Evolutionary conservation across 495 filamentous ascomycete species (phyloP).

Genomic region (Aspergillus leporis): DNA sequence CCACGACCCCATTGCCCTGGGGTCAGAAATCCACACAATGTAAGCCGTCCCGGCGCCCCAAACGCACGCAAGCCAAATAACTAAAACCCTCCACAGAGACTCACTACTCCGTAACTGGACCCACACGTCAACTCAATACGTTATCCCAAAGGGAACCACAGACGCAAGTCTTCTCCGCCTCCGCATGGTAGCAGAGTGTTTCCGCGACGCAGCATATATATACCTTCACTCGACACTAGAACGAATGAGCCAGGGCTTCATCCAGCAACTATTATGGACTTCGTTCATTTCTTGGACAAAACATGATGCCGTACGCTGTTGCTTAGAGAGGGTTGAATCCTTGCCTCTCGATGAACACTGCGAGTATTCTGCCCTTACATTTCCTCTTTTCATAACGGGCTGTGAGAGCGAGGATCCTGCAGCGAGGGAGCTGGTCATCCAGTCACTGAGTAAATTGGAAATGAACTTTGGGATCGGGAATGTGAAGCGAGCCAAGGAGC

Average conservation of each 20-base stretch:
- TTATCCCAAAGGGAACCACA: slow-evolving; percentile 36
- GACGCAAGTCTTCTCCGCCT: slow-evolving; percentile 35
- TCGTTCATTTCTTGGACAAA: slow-evolving; percentile 32
- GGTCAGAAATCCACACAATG: slow-evolving; percentile 35
- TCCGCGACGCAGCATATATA: slow-evolving; percentile 44
- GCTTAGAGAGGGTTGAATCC: slow-evolving; percentile 30
- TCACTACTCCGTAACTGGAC: slow-evolving; percentile 40
- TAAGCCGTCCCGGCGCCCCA: slow-evolving; percentile 14
- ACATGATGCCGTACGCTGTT: slow-evolving; percentile 28
- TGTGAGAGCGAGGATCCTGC: slow-evolving; percentile 31
- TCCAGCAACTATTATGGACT: slow-evolving; percentile 3
- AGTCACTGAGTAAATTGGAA: slow-evolving; percentile 34
- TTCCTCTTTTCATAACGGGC: slow-evolving; percentile 44
- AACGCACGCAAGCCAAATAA: neutral
- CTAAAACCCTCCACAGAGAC: slow-evolving; percentile 27
- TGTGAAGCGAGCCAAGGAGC: slow-evolving; percentile 42
- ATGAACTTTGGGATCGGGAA: slow-evolving; percentile 47
- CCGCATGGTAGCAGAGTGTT: slow-evolving; percentile 46
- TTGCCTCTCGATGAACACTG: slow-evolving; percentile 38
- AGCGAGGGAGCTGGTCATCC: slow-evolving; percentile 31
- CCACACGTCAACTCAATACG: slow-evolving; percentile 29
- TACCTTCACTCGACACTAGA: slow-evolving; percentile 45
- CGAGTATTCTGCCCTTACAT: slow-evolving; percentile 47
- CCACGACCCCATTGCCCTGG: slow-evolving; percentile 29
- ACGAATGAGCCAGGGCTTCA: slow-evolving; percentile 23